phyloP scores from a whole-genome alignment of 306 rosid genomes.

The Quercus glauca region DNA sequence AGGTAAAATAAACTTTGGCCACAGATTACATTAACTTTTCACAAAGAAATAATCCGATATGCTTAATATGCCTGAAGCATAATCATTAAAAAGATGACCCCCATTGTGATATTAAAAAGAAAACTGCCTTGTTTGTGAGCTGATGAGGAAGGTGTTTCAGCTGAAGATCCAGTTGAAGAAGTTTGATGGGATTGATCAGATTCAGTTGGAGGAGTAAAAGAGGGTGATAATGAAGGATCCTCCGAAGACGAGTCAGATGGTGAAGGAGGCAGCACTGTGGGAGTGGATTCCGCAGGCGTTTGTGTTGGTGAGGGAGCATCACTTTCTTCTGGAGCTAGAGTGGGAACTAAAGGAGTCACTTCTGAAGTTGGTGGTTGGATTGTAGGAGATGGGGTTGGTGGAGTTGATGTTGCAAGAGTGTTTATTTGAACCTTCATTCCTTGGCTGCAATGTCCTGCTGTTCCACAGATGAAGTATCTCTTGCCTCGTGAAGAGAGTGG shows the following conservation, averaged over 20 bases:
- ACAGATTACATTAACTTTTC: slow-evolving; percentile 1
- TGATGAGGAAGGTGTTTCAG: slow-evolving; percentile 41
- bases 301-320: slow-evolving; percentile 29
- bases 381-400: slow-evolving; percentile 46
- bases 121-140: slow-evolving; percentile 21
- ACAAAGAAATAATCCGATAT: background rate
- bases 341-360: slow-evolving; percentile 19
- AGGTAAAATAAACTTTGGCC: background rate
- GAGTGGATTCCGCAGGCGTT: slow-evolving; percentile 21
- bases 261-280: slow-evolving; percentile 15
- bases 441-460: slow-evolving; percentile 57
- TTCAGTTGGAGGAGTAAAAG: slow-evolving; percentile 47
- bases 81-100: slow-evolving; percentile 32
- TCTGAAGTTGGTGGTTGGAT: slow-evolving; percentile 10
- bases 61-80: slow-evolving; percentile 41
- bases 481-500: slow-evolving; percentile 67
- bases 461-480: slow-evolving; percentile 82
- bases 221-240: slow-evolving; percentile 15
- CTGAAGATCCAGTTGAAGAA: slow-evolving; percentile 31
- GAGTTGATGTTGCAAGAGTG: slow-evolving; percentile 45
- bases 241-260: background rate
- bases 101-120: slow-evolving; percentile 25
- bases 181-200: slow-evolving; percentile 18
- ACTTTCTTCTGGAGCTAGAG: slow-evolving; percentile 34
- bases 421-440: slow-evolving; percentile 79